Evolutionary conservation across 345 rosid genomes (phyloP), one percentile per base, ranked within the genome.

Genomic region (Erysimum cheiranthoides): DNA sequence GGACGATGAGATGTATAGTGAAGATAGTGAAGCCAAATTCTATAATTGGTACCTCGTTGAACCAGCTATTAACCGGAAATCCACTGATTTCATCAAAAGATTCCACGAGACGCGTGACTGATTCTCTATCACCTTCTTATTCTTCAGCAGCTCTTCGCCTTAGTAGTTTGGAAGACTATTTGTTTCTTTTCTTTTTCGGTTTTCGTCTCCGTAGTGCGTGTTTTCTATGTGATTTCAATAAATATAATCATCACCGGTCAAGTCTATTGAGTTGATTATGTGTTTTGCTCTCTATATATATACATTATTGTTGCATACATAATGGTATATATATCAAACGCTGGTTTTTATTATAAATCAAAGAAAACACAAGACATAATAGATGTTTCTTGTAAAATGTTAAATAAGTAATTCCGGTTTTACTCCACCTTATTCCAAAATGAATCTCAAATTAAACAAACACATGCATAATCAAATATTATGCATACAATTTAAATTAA

Each of bases 61-160:
- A 66, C 80, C 83, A 5, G 71, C 81, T 21, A 82, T 82, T 67
- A 63, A 82, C 67, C 30, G 78, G 60, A 80, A 18, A 73, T 67
- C 85, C 21, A 68, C 79, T 46, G 80, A 82, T 60, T 82, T 80
- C 73, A 82, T 82, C 74, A 73, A 10, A 73, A 80, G 78, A 74
- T 80, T 82, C 50, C 85, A 80, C 47, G 83, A 82, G 67, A 71
- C 53, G 73, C 79, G 62, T 5, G 83, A 61, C 52, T 78, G 78
- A 78, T 57, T 56, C 40, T 13, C 40, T 13, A 21, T 31, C 66
- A 10, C 28, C 62, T 34, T 47, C 60, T 70, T 36, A 4, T 10
- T 11, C 39, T 38, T 76, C 39, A 27, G 16, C 36, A 49, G 8
- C 65, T 59, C 73, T 30, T 61, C 27, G 16, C 27, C 27, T 58